phyloP scores from a whole-genome alignment of 1,139 yeast species.

The Suhomyces yuchorum region DNA sequence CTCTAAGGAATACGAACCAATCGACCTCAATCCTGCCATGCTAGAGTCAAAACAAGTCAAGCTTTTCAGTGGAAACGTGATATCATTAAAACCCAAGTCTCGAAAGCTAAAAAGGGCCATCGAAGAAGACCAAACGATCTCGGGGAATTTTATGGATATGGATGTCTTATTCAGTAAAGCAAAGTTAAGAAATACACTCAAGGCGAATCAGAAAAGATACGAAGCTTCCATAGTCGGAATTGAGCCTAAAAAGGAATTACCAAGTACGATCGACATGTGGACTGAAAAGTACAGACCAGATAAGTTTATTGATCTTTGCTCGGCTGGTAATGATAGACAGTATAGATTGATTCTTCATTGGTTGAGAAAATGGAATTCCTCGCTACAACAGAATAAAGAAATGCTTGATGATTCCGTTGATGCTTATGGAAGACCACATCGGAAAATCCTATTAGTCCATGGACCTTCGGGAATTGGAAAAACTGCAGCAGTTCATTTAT shows the following conservation, averaged over 20 bases:
- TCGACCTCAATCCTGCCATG: conserved; percentile 5
- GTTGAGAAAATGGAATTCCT: conserved; percentile 78
- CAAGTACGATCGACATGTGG: conserved; percentile 46
- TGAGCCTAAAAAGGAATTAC: not conserved
- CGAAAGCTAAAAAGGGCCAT: not conserved
- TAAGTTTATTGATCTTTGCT: conserved; percentile 59
- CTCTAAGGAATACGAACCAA: not conserved
- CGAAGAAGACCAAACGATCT: conserved; percentile 1
- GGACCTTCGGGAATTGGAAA: conserved; percentile 98
- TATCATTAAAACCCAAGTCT: conserved; percentile 23
- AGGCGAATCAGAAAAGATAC: conserved; percentile 21
- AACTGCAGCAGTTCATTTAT: conserved; percentile 83
- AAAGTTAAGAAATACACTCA: conserved; percentile 26
- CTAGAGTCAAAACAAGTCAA: conserved; percentile 23
- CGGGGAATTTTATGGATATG: conserved; percentile 29
- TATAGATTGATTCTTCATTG: conserved; percentile 74
- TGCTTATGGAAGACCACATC: conserved; percentile 68
- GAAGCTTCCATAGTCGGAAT: not conserved
- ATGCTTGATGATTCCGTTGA: conserved; percentile 40
- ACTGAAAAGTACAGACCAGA: conserved; percentile 86
- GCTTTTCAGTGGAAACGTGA: conserved; percentile 28
- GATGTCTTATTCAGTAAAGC: conserved; percentile 34
- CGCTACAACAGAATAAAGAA: conserved; percentile 56
- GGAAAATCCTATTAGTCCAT: conserved; percentile 69
- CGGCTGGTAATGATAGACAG: conserved; percentile 79